A percentile compares a stretch with the other conserved stretches of the same genome.
phyloP scores from a whole-genome alignment of 805 yeast species.

The Ogataea saltuana region DNA sequence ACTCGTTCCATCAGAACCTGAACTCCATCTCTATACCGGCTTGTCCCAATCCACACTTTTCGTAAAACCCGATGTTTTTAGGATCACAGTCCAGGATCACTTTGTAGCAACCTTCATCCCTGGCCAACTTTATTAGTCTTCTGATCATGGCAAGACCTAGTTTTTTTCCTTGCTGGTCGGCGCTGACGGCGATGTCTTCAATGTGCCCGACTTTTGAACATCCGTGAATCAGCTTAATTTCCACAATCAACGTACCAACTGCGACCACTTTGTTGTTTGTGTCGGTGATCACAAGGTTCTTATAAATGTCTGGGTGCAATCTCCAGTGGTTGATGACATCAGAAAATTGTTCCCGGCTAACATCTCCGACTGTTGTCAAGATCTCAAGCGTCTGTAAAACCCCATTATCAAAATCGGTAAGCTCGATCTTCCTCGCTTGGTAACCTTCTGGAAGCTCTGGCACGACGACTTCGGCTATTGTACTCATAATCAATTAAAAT shows the following conservation, averaged over 20 bases:
- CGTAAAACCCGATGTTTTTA: constrained; percentile 81
- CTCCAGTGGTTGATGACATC: constrained; percentile 62
- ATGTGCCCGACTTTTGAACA: constrained; percentile 90
- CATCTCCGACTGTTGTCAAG: constrained; percentile 81
- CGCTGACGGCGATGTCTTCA: constrained; percentile 86
- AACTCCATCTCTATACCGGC: constrained; percentile 72
- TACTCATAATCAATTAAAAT: no score
- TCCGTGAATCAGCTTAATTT: constrained; percentile 77
- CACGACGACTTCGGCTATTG: neutral
- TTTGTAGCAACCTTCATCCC: constrained; percentile 73
- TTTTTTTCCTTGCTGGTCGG: constrained; percentile 76
- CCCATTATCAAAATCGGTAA: constrained; percentile 60
- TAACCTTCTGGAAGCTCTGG: constrained; percentile 62
- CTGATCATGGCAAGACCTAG: constrained; percentile 71
- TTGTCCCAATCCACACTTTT: constrained; percentile 74
- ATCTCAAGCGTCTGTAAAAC: constrained; percentile 62
- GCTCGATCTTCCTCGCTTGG: constrained; percentile 55
- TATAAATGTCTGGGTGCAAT: constrained; percentile 52
- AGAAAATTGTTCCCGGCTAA: constrained; percentile 51
- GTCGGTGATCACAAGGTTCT: constrained; percentile 67
- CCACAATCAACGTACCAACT: constrained; percentile 79
- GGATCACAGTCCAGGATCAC: constrained; percentile 85
- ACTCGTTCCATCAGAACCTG: constrained; percentile 42
- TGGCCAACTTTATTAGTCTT: constrained; percentile 59
- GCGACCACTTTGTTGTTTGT: constrained; percentile 62